phyloP scores from a whole-genome alignment of 1,284 basidiomycete genomes.

The Boletellus deceptivus region DNA sequence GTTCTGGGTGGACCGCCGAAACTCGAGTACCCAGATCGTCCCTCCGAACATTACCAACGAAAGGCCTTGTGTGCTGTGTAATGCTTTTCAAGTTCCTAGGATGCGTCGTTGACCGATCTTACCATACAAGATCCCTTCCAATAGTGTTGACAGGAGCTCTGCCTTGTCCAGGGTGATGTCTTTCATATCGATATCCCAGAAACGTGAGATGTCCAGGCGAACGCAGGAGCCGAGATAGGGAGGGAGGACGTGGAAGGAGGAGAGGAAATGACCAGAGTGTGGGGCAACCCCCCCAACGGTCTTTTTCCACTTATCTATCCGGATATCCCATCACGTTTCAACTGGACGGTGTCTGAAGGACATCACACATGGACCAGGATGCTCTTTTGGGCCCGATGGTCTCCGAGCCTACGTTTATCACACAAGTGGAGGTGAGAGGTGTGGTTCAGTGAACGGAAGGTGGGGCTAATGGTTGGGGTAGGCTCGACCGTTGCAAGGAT shows the following conservation, averaged over 20 bases:
- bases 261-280: background rate
- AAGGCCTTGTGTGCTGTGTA: background rate
- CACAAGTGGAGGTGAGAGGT: too few relatives aligned
- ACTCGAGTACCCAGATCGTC: slow-evolving; percentile 4
- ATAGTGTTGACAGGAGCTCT: slow-evolving; percentile 3
- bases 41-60: slow-evolving; percentile 10
- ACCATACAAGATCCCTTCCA: slow-evolving; percentile 8
- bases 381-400: background rate
- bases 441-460: background rate
- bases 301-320: background rate
- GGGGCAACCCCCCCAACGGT: background rate
- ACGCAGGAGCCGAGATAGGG: background rate
- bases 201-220: background rate
- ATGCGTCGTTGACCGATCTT: background rate
- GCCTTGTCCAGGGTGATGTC: slow-evolving; percentile 3
- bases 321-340: background rate
- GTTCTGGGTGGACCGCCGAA: background rate
- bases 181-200: background rate
- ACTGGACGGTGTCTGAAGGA: background rate
- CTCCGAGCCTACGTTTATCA: background rate
- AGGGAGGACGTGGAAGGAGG: background rate
- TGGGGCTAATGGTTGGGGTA: background rate
- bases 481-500: background rate
- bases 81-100: background rate
- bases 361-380: background rate